Base-by-base conservation (phyloP, 495 filamentous ascomycete genomes). In the Xylaria curta region DNA sequence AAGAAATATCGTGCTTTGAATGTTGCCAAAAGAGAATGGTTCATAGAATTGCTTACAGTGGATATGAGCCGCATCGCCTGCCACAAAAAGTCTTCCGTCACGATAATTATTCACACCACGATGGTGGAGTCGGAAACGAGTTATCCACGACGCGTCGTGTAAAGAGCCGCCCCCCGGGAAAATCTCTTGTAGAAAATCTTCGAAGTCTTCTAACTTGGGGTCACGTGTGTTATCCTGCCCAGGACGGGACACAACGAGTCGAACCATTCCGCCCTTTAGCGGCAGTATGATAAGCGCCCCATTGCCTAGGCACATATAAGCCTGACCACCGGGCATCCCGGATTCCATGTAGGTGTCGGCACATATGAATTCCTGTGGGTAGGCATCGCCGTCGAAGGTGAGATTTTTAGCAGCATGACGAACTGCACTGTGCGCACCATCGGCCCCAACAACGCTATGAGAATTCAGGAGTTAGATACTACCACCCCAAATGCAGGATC, bases 61-160 rank as follows among this genome's bases (percentile, higher is more conserved):
- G 36, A 85, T 85, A 66, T 90, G 88, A 0, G 86, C 87, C 1
- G 88, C 85, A 73, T 89, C 87, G 7, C 87, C 87, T 36, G 85
- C 87, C 1, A 89, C 78, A 36, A 89, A 82, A 4, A 89, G 79
- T 4, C 83, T 79, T 17, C 77, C 75, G 49, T 79, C 77, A 19
- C 80, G 79, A 69, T 83, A 83, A 13, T 66, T 68, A 65, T 68
- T 79, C 9, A 75, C 80, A 51, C 75, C 73, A 6, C 80, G 76
- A 66, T 78, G 77, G 70, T 83, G 81, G 0, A 83, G 70, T 6
- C 78, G 78, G 69, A 82, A 83, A 26, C 79, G 76, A 7, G 78
- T 74, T 21, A 83, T 65, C 80, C 80, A 83, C 13, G 71, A 26
- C 0, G 79, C 66, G 33, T 81, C 77, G 26, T 77, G 53, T 24